Evolutionary conservation across 306 rosid genomes (phyloP), one percentile per base, ranked within the genome.

Genomic region (Carpinus viminea): DNA sequence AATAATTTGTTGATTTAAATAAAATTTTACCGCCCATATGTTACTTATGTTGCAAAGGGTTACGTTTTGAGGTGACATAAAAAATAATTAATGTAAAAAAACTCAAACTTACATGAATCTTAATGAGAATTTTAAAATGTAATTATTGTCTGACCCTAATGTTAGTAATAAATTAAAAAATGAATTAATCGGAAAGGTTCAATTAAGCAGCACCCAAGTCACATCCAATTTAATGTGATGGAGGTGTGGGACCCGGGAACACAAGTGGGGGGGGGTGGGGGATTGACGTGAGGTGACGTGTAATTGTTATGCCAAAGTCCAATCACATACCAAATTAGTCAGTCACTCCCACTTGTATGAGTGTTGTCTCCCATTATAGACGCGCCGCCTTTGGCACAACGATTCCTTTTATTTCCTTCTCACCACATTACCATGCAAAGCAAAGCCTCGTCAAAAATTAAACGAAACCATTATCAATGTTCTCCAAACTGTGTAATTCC

Each of bases 371-470:
- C 70, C 70, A 64, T 34, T 2, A 34, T 2, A 31, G 70, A 64
- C 46, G 70, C 70, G 70, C 70, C 70, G 70, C 70, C 70, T 34
- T 64, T 59, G 31, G 15, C 24, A 47, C 12, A 9, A 24, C 64
- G 34, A 21, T 24, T 57, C 18, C 28, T 24, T 21, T 24, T 0
- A 24, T 24, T 24, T 57, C 26, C 34, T 21, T 57, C 31, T 8
- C 64, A 59, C 16, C 65, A 24, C 28, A 28, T 24, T 3, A 13
- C 28, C 65, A 59, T 59, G 65, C 65, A 59, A 24, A 24, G 26
- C 26, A 0, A 24, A 24, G 16, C 65, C 36, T 59, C 16, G 65
- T 59, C 12, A 12, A 24, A 57, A 48, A 12, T 12, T 8, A 47
- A 47, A 45, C 21, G 2, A 31, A 45, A 2, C 34, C 34, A 31